Base-by-base conservation (phyloP, 2,329 filamentous ascomycete genomes). In the Cryphonectria nitschkei region DNA sequence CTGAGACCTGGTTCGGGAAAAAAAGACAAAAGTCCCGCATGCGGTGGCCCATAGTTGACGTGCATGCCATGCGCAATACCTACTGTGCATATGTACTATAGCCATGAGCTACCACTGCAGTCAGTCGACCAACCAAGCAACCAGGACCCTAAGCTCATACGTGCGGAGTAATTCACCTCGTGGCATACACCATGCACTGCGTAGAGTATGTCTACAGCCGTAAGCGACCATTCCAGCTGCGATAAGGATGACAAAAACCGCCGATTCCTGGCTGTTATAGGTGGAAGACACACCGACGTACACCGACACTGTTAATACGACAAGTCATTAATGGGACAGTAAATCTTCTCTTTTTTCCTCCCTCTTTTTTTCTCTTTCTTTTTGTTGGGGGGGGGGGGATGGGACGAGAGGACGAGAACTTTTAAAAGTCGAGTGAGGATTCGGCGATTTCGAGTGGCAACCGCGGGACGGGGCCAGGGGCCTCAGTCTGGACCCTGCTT, bases 361-460 rank as follows among this genome's bases (percentile, higher is more conserved):
- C 29, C 29, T 56, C 46, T 22, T 56, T 58, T 58, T 58, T 4
- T 56, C 34, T 4, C 29, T 56, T 56, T 56, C 46, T 22, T 56
- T 58, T 58, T 58, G 54, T 34, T 58, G 54, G 52, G 52, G 46
- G 7, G 46, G 46, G 11, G 43, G 43, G 13, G 26, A 26, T 26
- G 26, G 26, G 26, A 26, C 26, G 26, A 26, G 26, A 26, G 14
- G 43, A 46, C n/a, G 52, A 29, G 52, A 14, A 5, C 4, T 13
- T 29, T 26, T 54, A n/a, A 11, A 56, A n/a, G 52, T 26, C 26
- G n/a, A 56, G 52, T 5, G 46, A 56, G 52, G 11, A 29, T 56
- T 26, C 34, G 32, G 58, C 34, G 58, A 32, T 37, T 61, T 39
- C 14, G 58, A 39, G 58, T 61, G 58, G 58, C 58, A 61, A 61